A percentile compares a stretch with the other conserved stretches of the same genome.
These are phyloP conservation scores for Dictyostelium citrinum DNA, from an alignment of 78 protist species.

Conservation along the genomic window DNA sequence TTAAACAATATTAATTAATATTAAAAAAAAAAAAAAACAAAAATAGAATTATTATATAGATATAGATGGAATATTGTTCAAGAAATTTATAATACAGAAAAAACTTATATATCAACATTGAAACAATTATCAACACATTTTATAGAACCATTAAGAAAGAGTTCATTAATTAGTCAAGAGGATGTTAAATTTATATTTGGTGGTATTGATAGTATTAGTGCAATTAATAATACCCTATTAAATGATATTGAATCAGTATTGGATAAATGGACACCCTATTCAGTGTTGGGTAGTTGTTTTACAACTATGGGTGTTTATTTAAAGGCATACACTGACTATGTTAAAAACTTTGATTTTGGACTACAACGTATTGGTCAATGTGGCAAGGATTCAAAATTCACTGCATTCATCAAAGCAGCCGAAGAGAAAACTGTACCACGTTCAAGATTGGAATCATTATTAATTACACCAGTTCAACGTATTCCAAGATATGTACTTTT, in stretches of 20 bases:
- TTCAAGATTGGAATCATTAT: conserved; percentile 59
- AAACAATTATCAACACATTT: conserved; percentile 37
- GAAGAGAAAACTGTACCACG: conserved; percentile 50
- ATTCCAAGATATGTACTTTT: conserved; percentile 70
- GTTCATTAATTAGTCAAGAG: conserved; percentile 16
- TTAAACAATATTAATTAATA: no score
- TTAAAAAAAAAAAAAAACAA: no score
- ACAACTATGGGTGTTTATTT: conserved; percentile 36
- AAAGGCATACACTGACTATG: conserved; percentile 72
- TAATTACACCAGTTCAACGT: conserved; percentile 73
- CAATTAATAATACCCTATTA: conserved; percentile 22
- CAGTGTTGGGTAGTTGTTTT: conserved; percentile 29
- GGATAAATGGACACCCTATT: conserved; percentile 55
- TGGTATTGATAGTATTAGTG: conserved; percentile 53
- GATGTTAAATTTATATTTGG: conserved; percentile 70
- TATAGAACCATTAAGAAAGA: conserved; percentile 62
- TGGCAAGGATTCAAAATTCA: conserved; percentile 36
- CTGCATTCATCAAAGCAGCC: conserved; percentile 12
- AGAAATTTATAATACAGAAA: conserved; percentile 63
- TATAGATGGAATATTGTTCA: conserved; percentile 76
- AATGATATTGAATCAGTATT: background rate
- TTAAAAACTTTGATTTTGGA: conserved; percentile 62
- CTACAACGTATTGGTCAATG: conserved; percentile 45
- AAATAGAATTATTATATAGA: conserved; percentile 63
- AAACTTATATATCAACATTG: conserved; percentile 46